phyloP scores from a whole-genome alignment of 169 alveolate genomes.

The Miamiensis avidus region DNA sequence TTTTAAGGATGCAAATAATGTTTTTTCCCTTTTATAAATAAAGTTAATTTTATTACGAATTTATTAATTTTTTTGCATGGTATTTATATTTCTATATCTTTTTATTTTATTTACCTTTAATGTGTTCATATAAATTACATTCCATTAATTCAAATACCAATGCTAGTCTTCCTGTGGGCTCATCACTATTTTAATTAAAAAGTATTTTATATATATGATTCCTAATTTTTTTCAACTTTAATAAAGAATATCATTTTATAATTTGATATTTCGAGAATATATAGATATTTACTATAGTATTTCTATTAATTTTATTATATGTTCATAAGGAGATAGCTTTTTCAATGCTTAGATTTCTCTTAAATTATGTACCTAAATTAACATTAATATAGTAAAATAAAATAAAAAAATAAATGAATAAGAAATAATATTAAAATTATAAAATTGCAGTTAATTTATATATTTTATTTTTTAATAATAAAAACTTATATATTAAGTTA shows the following conservation, averaged over 20 bases:
- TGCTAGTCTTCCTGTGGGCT: constrained; percentile 74
- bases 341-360: constrained; percentile 60
- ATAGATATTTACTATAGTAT: constrained; percentile 51
- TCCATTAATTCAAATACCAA: constrained; percentile 86
- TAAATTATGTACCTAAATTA: constrained; percentile 45
- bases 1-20: constrained; percentile 37
- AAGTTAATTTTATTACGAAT: too few species aligned
- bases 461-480: too few species aligned
- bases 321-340: constrained; percentile 53
- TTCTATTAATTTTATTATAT: constrained; percentile 71
- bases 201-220: too few species aligned
- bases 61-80: too few species aligned
- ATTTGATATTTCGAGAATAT: too few species aligned
- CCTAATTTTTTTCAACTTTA: background rate
- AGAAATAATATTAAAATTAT: too few species aligned
- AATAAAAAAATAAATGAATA: too few species aligned
- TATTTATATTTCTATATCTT: constrained; percentile 36
- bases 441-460: too few species aligned
- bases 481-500: too few species aligned
- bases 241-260: too few species aligned
- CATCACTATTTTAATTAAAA: constrained; percentile 58
- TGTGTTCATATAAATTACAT: constrained; percentile 81
- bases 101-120: constrained; percentile 59
- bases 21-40: background rate
- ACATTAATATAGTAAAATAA: too few species aligned